A percentile compares a stretch with the other conserved stretches of the same genome.
phyloP scores from a whole-genome alignment of 176 grass and related monocot genomes.

The Hordeum marinum region DNA sequence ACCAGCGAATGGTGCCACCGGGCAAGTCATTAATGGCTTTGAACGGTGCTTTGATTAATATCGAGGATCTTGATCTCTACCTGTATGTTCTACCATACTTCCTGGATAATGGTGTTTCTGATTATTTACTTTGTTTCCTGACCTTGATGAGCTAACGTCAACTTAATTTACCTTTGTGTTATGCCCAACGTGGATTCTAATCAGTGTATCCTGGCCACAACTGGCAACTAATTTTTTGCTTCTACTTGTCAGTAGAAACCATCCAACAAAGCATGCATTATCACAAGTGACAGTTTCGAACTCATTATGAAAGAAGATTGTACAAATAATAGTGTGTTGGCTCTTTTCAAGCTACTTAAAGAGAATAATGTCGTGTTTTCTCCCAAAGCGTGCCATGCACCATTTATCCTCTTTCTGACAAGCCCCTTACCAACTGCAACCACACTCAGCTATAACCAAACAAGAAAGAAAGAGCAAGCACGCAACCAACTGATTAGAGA shows the following conservation, averaged over 20 bases:
- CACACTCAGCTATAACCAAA: neutral
- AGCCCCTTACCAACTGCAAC: neutral
- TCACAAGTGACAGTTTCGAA: neutral
- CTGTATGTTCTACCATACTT: conserved; percentile 53
- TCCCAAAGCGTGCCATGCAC: neutral
- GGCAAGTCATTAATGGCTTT: conserved; percentile 97
- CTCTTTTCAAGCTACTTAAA: conserved; percentile 17
- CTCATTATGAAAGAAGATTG: conserved; percentile 3
- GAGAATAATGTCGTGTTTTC: neutral
- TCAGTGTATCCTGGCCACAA: neutral
- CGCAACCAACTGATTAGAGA: neutral
- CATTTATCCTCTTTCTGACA: neutral
- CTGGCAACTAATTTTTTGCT: neutral
- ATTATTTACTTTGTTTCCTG: conserved; percentile 24
- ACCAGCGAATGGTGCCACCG: conserved; percentile 97
- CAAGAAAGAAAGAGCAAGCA: neutral
- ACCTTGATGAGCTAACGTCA: neutral
- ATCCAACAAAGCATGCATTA: neutral
- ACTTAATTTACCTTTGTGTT: conserved; percentile 25
- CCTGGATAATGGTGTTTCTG: conserved; percentile 18
- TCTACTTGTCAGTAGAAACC: neutral
- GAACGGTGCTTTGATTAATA: conserved; percentile 97
- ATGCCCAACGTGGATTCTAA: neutral
- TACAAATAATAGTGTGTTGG: neutral
- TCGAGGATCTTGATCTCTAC: conserved; percentile 98